phyloP scores from a whole-genome alignment of 1,139 yeast genomes.

The Hanseniaspora uvarum region DNA sequence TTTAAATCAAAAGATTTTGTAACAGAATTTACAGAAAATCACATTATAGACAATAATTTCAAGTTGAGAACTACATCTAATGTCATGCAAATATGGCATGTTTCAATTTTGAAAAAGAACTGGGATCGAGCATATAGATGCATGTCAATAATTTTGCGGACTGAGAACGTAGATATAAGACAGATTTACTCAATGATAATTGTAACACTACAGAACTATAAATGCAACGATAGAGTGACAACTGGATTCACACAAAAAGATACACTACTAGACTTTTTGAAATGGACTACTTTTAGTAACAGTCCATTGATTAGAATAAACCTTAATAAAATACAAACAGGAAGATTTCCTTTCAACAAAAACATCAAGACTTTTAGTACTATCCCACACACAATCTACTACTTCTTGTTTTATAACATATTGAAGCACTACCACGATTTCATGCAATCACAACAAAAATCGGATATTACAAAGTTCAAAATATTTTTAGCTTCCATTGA shows the following conservation, averaged over 20 bases:
- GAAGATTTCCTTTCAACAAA: conserved; percentile 11
- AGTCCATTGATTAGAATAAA: conserved; percentile 11
- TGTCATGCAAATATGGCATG: conserved; percentile 27
- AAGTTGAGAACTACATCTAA: conserved; percentile 23
- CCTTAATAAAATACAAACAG: conserved; percentile 8
- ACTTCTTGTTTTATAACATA: conserved; percentile 4
- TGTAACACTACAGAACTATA: conserved; percentile 31
- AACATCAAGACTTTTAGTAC: conserved; percentile 11
- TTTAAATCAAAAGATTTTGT: conserved; percentile 15
- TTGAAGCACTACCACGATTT: conserved; percentile 6
- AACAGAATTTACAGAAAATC: conserved; percentile 19
- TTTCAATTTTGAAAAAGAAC: conserved; percentile 37
- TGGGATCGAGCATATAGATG: conserved; percentile 48
- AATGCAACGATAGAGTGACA: not conserved
- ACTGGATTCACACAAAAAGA: conserved; percentile 6
- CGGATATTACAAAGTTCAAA: conserved; percentile 5
- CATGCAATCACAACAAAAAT: conserved; percentile 5
- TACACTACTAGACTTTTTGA: conserved; percentile 25
- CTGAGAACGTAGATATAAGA: conserved; percentile 43
- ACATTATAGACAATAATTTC: conserved; percentile 25
- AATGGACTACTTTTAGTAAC: conserved; percentile 23
- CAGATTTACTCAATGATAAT: conserved; percentile 53
- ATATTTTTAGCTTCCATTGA: conserved; percentile 10
- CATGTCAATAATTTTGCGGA: conserved; percentile 41
- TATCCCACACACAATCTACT: conserved; percentile 12